These are phyloP conservation scores for Talaromyces nanjingensis DNA, from an alignment of 495 filamentous ascomycete genomes.

Conservation along the genomic window DNA sequence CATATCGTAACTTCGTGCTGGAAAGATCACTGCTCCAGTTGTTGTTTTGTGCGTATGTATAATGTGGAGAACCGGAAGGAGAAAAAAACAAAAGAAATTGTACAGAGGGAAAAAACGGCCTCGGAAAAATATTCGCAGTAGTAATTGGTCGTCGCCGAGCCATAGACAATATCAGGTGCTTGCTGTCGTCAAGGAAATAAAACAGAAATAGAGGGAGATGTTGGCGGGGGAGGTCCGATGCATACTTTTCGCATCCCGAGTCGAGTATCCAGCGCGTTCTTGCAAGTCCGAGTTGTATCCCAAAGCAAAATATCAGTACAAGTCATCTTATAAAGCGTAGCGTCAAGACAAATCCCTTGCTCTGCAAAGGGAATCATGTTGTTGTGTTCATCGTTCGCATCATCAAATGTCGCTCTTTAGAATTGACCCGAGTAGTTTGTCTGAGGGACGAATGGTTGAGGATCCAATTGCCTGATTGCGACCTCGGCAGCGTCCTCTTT, in stretches of 20 bases:
- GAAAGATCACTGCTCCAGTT: neutral
- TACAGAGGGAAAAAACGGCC: constrained; percentile 4
- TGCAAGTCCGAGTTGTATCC: neutral
- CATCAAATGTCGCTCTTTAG: constrained; percentile 2
- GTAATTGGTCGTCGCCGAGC: neutral
- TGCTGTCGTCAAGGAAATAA: neutral
- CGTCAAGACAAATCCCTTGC: neutral
- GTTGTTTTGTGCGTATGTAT: neutral
- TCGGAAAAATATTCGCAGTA: neutral
- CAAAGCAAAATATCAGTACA: constrained; percentile 6
- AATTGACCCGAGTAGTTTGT: constrained; percentile 24
- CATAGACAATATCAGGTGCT: neutral
- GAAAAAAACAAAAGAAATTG: constrained; percentile 11
- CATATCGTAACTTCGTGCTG: neutral
- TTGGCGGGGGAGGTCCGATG: constrained; percentile 8
- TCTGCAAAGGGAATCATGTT: neutral
- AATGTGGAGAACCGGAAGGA: neutral
- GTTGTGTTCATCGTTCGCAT: neutral
- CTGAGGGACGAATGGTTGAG: constrained; percentile 15
- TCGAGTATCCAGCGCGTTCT: neutral
- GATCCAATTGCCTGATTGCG: constrained; percentile 43
- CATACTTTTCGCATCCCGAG: constrained; percentile 6
- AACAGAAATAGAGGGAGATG: neutral
- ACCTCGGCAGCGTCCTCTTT: constrained; percentile 85
- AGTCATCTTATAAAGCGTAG: neutral